Evolutionary conservation across 2,329 filamentous ascomycete species (phyloP).

Genomic region (Paramyrothecium roridum): DNA sequence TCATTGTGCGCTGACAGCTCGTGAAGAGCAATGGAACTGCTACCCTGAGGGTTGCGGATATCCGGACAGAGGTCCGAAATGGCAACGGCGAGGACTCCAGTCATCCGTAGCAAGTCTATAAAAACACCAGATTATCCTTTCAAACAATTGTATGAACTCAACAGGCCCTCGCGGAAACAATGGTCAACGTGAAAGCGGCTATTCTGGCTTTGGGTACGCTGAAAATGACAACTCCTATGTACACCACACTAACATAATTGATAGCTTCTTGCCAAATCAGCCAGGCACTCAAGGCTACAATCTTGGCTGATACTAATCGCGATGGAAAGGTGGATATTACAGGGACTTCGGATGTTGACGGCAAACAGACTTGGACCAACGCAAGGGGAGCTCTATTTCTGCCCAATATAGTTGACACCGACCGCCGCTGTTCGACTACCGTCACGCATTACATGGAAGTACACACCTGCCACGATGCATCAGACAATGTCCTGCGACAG

Average conservation of each 20-base stretch:
- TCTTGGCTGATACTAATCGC: constrained; percentile 32
- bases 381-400: constrained; percentile 29
- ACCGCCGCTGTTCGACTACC: constrained; percentile 20
- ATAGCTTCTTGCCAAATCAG: background rate
- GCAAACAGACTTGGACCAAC: constrained; percentile 20
- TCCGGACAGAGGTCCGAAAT: no score
- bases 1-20: no score
- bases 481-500: constrained; percentile 24
- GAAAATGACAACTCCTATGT: background rate
- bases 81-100: no score
- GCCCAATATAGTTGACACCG: constrained; percentile 31
- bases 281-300: constrained; percentile 5
- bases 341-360: constrained; percentile 10
- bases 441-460: constrained; percentile 11
- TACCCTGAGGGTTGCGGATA: no score
- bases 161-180: no score
- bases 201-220: background rate
- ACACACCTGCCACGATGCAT: constrained; percentile 29
- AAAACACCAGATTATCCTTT: no score
- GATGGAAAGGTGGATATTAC: constrained; percentile 25
- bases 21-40: no score
- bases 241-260: background rate
- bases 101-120: no score
- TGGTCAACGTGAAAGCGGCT: background rate
- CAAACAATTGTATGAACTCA: no score